A percentile compares a stretch with the other conserved stretches of the same genome.
phyloP scores from a whole-genome alignment of 2,329 filamentous ascomycete species.

The Achaetomium macrosporum region DNA sequence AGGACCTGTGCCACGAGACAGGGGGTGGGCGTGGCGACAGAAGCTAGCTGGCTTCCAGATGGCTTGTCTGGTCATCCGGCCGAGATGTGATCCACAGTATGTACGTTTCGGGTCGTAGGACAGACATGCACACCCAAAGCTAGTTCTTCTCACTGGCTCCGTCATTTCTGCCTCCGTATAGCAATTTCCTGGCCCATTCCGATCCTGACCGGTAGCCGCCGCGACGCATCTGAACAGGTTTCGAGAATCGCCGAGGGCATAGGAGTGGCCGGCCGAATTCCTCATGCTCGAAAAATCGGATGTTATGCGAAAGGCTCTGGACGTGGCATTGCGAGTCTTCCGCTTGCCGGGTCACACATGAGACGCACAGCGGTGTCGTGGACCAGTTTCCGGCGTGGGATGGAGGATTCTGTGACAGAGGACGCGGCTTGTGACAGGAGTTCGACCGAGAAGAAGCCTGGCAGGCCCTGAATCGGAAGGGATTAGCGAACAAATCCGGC shows the following conservation, averaged over 20 bases:
- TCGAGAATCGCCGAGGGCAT: not conserved
- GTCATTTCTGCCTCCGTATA: conserved; percentile 3
- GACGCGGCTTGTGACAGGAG: conserved; percentile 20
- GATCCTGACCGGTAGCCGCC: not conserved
- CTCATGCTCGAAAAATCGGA: too few relatives aligned
- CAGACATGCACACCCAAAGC: conserved; percentile 13
- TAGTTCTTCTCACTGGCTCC: not conserved
- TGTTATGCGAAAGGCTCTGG: too few relatives aligned
- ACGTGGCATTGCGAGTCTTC: not conserved
- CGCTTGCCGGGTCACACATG: conserved; percentile 15
- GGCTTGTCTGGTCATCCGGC: conserved; percentile 14
- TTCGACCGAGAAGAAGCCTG: conserved; percentile 19
- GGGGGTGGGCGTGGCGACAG: conserved; percentile 5
- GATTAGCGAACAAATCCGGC: conserved; percentile 31
- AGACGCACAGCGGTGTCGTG: conserved; percentile 19
- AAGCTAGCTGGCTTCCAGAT: conserved; percentile 2
- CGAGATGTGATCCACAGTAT: conserved; percentile 16
- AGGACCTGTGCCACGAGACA: conserved; percentile 16
- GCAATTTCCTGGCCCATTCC: not conserved
- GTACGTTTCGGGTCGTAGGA: conserved; percentile 22
- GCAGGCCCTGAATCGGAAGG: conserved; percentile 26
- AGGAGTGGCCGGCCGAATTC: too few relatives aligned
- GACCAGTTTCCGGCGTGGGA: conserved; percentile 11
- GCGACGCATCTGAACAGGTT: conserved; percentile 13
- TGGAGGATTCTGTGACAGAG: conserved; percentile 15